Conservation (phyloP, 371 early-diverging fungal genomes). For the Mortierella sp. region DNA sequence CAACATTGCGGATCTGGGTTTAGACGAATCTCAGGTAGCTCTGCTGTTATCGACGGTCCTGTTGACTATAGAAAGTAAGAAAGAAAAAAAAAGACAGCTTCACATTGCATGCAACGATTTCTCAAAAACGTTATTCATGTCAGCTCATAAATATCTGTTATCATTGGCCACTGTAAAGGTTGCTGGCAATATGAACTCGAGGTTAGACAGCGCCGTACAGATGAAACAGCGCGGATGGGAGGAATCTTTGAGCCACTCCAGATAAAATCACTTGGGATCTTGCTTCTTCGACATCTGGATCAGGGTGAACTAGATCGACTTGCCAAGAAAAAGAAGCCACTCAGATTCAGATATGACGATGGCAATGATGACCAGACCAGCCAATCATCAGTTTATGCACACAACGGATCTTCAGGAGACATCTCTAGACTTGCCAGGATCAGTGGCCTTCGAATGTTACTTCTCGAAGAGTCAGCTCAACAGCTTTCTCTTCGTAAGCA, state of each 20-base stretch:
- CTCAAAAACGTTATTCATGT: neutral
- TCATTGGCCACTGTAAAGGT: constrained; percentile 7
- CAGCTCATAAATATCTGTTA: neutral
- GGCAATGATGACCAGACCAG: neutral
- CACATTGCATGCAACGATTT: neutral
- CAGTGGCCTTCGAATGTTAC: constrained; percentile 35
- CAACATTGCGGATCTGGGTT: constrained; percentile 10
- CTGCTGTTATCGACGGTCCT: constrained; percentile 16
- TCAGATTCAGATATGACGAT: constrained; percentile 31
- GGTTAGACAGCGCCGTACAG: neutral
- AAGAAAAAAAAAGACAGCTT: neutral
- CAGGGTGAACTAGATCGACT: constrained; percentile 43
- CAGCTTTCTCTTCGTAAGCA: constrained; percentile 13
- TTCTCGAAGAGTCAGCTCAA: constrained; percentile 34
- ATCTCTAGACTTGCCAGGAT: constrained; percentile 35
- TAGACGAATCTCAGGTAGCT: constrained; percentile 22
- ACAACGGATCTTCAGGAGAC: neutral
- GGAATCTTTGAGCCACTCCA: constrained; percentile 31
- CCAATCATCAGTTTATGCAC: neutral
- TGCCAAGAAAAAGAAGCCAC: constrained; percentile 43
- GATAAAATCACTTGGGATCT: constrained; percentile 29
- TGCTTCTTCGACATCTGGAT: constrained; percentile 49
- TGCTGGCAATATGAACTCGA: constrained; percentile 40
- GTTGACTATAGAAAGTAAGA: constrained; percentile 32
- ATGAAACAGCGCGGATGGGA: neutral